A percentile compares a stretch with the other conserved stretches of the same genome.
Evolutionary conservation across 164 flowering plant genomes (phyloP).

Genomic region (Tetrastigma voinierianum): DNA sequence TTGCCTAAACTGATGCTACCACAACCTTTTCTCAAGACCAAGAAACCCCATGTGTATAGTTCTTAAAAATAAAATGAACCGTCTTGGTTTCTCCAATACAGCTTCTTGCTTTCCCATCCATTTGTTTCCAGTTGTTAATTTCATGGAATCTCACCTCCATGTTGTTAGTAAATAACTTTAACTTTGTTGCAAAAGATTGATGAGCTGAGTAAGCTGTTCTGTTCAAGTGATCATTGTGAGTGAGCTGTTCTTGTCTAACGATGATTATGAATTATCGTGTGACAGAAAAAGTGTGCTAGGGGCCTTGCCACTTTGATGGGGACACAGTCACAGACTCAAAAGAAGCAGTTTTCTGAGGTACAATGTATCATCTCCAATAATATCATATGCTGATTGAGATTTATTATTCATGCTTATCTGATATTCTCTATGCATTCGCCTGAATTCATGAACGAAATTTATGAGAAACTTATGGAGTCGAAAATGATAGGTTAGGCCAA

Average conservation of each 20-base stretch:
- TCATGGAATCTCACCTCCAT: neutral
- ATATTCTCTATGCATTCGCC: too few relatives aligned
- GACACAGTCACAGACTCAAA: neutral
- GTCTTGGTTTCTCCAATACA: neutral
- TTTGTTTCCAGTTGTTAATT: neutral
- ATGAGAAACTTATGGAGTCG: neutral
- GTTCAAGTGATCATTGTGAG: too few relatives aligned
- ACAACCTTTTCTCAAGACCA: neutral
- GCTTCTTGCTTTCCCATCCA: neutral
- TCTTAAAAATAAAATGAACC: neutral
- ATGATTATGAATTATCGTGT: too few relatives aligned
- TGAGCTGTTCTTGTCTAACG: too few relatives aligned
- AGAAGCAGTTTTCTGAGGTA: too few relatives aligned
- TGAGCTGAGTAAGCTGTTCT: neutral
- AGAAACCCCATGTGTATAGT: neutral
- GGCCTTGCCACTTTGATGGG: constrained; percentile 2
- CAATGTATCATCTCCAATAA: too few relatives aligned
- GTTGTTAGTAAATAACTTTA: neutral
- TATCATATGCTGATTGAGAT: too few relatives aligned
- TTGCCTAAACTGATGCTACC: neutral
- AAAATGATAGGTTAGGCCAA: too few relatives aligned
- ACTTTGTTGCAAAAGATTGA: neutral
- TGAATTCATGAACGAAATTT: neutral
- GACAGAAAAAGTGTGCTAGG: too few relatives aligned
- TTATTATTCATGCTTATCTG: too few relatives aligned